A percentile compares a stretch with the other conserved stretches of the same genome.
Evolutionary conservation across 2,329 filamentous ascomycete species (phyloP).

Genomic region (Ophiostoma sp.): DNA sequence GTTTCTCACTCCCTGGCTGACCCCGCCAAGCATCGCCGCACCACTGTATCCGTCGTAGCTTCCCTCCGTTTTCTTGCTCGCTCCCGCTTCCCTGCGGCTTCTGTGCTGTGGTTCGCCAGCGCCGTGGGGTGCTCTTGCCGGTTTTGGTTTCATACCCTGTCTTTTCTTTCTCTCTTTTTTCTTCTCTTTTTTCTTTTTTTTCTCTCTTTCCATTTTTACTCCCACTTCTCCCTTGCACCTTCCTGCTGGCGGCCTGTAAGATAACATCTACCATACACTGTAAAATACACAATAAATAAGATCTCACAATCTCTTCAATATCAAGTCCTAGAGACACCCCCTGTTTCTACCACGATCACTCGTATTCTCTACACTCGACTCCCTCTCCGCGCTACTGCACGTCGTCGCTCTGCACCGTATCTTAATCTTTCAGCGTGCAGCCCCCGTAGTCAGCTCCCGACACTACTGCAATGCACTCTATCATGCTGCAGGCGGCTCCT

Average conservation of each 20-base stretch:
- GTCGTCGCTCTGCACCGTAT: not conserved
- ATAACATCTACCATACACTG: too few species aligned
- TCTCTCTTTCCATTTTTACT: too few species aligned
- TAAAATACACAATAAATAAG: too few species aligned
- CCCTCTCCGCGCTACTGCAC: not conserved
- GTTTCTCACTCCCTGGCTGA: conserved; percentile 8
- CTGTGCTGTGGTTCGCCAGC: not conserved
- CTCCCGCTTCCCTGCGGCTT: not conserved
- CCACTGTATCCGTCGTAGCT: too few species aligned
- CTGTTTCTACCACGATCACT: not conserved
- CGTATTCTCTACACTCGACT: not conserved
- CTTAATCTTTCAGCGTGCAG: not conserved
- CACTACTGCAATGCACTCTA: conserved; percentile 15
- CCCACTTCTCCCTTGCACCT: too few species aligned
- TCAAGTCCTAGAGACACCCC: conserved; percentile 1
- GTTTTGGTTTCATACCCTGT: not conserved
- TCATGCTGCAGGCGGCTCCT: not conserved
- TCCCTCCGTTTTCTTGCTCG: not conserved
- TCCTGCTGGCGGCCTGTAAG: too few species aligned
- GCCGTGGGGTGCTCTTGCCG: not conserved
- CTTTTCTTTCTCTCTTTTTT: too few species aligned
- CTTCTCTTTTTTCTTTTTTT: too few species aligned
- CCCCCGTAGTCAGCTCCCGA: conserved; percentile 10
- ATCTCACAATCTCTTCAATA: not conserved
- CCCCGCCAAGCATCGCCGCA: not conserved